A percentile compares a stretch with the other conserved stretches of the same genome.
Evolutionary conservation across 371 early-diverging fungal genomes (phyloP).

Genomic region (Amoeboradix gromovi): DNA sequence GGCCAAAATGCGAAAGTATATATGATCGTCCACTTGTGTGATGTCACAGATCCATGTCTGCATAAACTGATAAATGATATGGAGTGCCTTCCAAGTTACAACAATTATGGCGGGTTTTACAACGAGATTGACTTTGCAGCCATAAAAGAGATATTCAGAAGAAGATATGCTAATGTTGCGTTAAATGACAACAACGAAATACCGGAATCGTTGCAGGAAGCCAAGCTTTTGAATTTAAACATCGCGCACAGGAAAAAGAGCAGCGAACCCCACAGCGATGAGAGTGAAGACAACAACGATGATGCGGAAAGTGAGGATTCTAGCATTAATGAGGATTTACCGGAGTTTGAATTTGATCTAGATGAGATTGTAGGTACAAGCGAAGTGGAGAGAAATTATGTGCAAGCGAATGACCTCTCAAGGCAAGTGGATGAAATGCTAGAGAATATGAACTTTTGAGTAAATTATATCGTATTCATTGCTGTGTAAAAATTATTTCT

Average conservation of each 20-base stretch:
- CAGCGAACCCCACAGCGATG: neutral
- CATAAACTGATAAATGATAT: neutral
- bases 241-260: neutral
- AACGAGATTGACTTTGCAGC: neutral
- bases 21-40: neutral
- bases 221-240: neutral
- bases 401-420: neutral
- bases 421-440: neutral
- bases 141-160: neutral
- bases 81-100: neutral
- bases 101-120: neutral
- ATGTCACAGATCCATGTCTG: neutral
- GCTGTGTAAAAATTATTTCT: neutral
- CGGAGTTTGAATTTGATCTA: neutral
- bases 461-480: too few species aligned
- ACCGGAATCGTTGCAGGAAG: neutral
- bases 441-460: neutral
- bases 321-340: neutral
- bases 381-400: neutral
- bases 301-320: neutral
- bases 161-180: neutral
- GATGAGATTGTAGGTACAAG: neutral
- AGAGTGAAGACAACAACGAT: neutral
- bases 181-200: neutral
- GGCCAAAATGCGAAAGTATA: neutral